A percentile compares a stretch with the other conserved stretches of the same genome.
Evolutionary conservation across 2,329 filamentous ascomycete species (phyloP).

Genomic region (Atkinsonella hypoxylon): DNA sequence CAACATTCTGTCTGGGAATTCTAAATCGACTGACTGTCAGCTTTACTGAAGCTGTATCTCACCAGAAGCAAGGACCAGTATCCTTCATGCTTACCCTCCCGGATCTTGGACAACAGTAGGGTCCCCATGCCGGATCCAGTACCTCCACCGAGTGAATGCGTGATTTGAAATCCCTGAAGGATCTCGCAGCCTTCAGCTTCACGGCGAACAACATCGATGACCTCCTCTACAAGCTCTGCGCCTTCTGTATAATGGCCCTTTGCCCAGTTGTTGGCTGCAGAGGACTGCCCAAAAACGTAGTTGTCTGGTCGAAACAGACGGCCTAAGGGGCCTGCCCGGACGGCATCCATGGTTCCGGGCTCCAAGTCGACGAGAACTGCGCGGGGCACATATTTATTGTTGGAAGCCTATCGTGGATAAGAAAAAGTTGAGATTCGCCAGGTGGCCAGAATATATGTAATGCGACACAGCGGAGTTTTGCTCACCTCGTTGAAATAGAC

Average conservation of each 20-base stretch:
- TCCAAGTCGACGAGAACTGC: conserved; percentile 98
- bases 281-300: conserved; percentile 98
- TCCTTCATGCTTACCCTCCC: conserved; percentile 41
- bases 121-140: conserved; percentile 99
- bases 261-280: conserved; percentile 99
- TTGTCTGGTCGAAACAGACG: conserved; percentile 99
- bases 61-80: no score
- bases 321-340: conserved; percentile 93
- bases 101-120: conserved; percentile 98
- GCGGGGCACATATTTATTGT: conserved; percentile 98
- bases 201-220: conserved; percentile 93
- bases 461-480: not conserved
- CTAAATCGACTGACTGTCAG: conserved; percentile 20
- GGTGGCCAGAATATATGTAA: not conserved
- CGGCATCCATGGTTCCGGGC: conserved; percentile 98
- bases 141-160: conserved; percentile 98
- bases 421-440: not conserved
- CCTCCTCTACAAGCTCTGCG: conserved; percentile 94
- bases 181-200: conserved; percentile 98
- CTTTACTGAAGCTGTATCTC: not conserved
- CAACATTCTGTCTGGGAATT: conserved; percentile 99
- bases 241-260: conserved; percentile 99
- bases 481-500: conserved; percentile 85
- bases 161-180: conserved; percentile 99
- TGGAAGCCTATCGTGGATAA: conserved; percentile 54